Evolutionary conservation across 306 rosid species (phyloP).

Genomic region (Pyrus bretschneideri): DNA sequence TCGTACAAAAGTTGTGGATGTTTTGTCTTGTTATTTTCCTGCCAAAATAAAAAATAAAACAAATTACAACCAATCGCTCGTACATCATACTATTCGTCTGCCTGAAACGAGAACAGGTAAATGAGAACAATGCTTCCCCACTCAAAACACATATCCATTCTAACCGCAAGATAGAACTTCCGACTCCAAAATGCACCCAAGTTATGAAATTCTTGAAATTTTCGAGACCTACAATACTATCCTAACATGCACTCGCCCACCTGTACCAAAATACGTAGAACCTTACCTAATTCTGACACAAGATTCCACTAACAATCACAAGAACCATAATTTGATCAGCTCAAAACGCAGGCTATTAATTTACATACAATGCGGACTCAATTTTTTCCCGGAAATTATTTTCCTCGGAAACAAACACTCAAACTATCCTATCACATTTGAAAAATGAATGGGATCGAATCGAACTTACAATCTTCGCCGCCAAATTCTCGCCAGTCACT

Average conservation of each 20-base stretch:
- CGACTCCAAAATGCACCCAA: not conserved
- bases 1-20: constrained; percentile 64
- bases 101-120: not conserved
- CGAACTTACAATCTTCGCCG: constrained; percentile 57
- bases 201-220: not conserved
- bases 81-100: not conserved
- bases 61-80: not conserved
- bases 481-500: constrained; percentile 54
- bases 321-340: not conserved
- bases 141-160: not conserved
- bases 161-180: not conserved
- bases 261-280: not conserved
- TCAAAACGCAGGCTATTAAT: not conserved
- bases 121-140: not conserved
- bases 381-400: not conserved
- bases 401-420: not conserved
- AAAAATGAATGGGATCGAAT: not conserved
- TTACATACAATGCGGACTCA: not conserved
- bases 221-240: not conserved
- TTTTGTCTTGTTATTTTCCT: constrained; percentile 60
- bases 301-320: not conserved
- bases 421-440: not conserved
- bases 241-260: not conserved
- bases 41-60: not conserved
- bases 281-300: not conserved